Conservation (phyloP, 495 filamentous ascomycete species). For the Rusavskia elegans region DNA sequence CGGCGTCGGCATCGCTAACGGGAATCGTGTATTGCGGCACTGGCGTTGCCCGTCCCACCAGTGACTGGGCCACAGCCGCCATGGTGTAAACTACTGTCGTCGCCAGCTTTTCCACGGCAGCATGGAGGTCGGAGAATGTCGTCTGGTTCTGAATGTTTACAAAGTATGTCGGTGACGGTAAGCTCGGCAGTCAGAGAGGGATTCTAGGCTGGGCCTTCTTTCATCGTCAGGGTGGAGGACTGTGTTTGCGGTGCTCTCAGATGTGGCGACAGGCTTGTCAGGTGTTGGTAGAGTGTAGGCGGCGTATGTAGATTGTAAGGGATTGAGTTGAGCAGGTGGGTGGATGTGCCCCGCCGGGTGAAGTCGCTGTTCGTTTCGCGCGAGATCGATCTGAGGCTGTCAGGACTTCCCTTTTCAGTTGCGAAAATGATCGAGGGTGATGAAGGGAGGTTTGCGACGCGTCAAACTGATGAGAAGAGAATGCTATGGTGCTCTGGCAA, state of each 20-base stretch:
- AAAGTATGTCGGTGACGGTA: neutral
- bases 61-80: slow-evolving; percentile 32
- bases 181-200: neutral
- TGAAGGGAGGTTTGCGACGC: neutral
- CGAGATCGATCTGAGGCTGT: no score
- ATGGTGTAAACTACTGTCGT: slow-evolving; percentile 27
- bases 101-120: slow-evolving; percentile 22
- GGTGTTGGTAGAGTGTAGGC: no score
- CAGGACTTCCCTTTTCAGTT: neutral
- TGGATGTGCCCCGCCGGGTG: no score
- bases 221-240: no score
- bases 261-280: no score
- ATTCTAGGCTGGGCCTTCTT: neutral
- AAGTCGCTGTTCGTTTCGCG: no score
- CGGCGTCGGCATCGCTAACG: slow-evolving; percentile 37
- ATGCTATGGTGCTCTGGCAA: neutral
- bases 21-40: slow-evolving; percentile 21
- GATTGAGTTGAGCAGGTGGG: no score
- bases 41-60: slow-evolving; percentile 23
- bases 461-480: neutral
- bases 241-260: no score
- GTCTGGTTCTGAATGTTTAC: neutral
- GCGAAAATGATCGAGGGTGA: neutral
- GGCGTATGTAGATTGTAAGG: no score
- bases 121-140: neutral